These are phyloP conservation scores for Halophytophthora batemanensis DNA, from an alignment of 352 stramenopile genomes.

Conservation along the genomic window DNA sequence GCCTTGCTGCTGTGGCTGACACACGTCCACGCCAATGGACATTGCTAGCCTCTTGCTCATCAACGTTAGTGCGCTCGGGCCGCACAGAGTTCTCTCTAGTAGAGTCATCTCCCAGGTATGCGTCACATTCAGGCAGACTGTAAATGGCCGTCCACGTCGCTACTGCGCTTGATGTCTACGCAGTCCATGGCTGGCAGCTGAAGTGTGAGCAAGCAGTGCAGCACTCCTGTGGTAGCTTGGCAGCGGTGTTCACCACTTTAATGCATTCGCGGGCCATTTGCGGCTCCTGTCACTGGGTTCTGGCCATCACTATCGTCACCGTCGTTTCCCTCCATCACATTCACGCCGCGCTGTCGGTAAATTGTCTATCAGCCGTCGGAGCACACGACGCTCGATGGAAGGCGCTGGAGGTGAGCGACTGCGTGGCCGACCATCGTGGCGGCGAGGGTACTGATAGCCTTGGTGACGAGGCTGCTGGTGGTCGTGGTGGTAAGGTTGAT, in stretches of 20 bases:
- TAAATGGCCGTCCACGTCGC: neutral
- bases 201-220: neutral
- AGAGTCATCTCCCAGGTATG: neutral
- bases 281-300: too few species aligned
- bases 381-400: too few species aligned
- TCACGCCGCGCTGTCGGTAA: neutral
- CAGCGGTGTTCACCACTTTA: too few species aligned
- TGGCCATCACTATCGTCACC: too few species aligned
- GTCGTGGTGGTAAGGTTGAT: neutral
- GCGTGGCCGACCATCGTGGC: neutral
- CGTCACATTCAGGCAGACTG: neutral
- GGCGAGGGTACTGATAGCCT: neutral
- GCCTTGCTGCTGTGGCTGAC: slow-evolving; percentile 36
- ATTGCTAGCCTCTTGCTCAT: slow-evolving; percentile 38
- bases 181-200: slow-evolving; percentile 3
- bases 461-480: neutral
- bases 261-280: too few species aligned
- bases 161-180: neutral
- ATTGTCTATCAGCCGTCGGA: too few species aligned
- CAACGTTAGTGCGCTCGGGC: slow-evolving; percentile 14
- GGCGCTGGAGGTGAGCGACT: too few species aligned
- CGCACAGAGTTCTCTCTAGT: neutral
- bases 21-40: slow-evolving; percentile 54
- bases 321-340: too few species aligned
- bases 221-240: too few species aligned